These are phyloP conservation scores for Leavenworthia alabamica DNA, from an alignment of 345 rosid species.

Conservation along the genomic window DNA sequence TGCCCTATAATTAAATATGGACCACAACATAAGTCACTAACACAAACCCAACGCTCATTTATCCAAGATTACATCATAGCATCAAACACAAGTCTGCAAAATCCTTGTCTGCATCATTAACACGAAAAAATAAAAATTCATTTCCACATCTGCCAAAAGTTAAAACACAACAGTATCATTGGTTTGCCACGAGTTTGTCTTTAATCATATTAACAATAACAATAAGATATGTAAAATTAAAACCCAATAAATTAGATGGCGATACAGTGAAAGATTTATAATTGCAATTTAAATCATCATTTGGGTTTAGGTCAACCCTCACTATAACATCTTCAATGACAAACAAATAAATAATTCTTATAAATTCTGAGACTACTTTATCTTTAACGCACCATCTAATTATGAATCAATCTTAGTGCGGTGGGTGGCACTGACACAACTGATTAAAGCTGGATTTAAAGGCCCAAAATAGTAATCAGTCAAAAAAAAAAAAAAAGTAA, in stretches of 20 bases:
- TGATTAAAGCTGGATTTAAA: slow-evolving; percentile 42
- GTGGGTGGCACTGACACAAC: slow-evolving; percentile 61
- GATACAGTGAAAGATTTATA: not conserved
- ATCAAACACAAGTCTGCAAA: slow-evolving; percentile 8
- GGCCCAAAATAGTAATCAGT: slow-evolving; percentile 36
- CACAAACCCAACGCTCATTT: not conserved
- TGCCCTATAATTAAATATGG: not conserved
- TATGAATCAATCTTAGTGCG: slow-evolving; percentile 74
- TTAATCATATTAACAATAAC: slow-evolving; percentile 11
- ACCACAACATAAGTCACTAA: slow-evolving; percentile 5
- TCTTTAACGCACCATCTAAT: slow-evolving; percentile 28
- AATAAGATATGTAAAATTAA: not conserved
- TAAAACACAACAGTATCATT: slow-evolving; percentile 16
- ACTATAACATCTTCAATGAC: not conserved
- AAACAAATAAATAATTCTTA: not conserved
- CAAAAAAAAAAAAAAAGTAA: slow-evolving; percentile 10
- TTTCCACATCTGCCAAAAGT: slow-evolving; percentile 17
- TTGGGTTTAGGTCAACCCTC: not conserved
- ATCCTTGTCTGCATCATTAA: not conserved
- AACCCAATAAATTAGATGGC: not conserved
- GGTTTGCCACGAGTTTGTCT: slow-evolving; percentile 28
- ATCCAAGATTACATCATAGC: slow-evolving; percentile 16
- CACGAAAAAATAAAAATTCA: not conserved
- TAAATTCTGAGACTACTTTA: not conserved
- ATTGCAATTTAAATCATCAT: not conserved